These are phyloP conservation scores for Scedosporium apiospermum DNA, from an alignment of 2,329 filamentous ascomycete genomes.

Conservation along the genomic window DNA sequence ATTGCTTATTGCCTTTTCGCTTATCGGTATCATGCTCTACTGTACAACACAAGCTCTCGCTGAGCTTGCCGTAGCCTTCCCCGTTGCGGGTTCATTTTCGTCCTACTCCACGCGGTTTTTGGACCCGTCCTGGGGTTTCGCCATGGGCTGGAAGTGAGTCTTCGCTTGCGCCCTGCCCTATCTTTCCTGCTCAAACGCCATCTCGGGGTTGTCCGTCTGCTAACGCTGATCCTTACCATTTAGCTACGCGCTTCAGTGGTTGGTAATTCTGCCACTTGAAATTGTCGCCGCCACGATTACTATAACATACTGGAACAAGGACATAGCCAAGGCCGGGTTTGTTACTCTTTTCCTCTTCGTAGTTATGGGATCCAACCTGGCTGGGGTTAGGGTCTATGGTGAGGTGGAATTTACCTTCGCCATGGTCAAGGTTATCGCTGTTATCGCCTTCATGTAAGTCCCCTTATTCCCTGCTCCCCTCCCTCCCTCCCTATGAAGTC, in stretches of 20 bases:
- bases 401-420: conserved; percentile 86
- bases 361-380: conserved; percentile 76
- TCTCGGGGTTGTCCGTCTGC: background rate
- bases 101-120: conserved; percentile 87
- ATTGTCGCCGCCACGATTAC: conserved; percentile 82
- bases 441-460: conserved; percentile 77
- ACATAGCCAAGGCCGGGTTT: conserved; percentile 61
- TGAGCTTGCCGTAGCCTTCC: conserved; percentile 83
- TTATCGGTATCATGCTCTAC: conserved; percentile 82
- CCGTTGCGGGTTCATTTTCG: conserved; percentile 85
- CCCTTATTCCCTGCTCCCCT: background rate
- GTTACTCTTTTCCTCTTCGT: conserved; percentile 70
- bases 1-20: conserved; percentile 63
- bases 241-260: conserved; percentile 81
- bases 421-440: conserved; percentile 74
- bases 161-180: background rate
- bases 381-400: conserved; percentile 80
- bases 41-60: conserved; percentile 87
- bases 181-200: background rate
- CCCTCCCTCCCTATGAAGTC: background rate
- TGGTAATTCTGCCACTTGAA: conserved; percentile 73
- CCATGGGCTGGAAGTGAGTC: conserved; percentile 85
- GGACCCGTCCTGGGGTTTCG: conserved; percentile 89
- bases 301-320: conserved; percentile 66
- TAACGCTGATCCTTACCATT: background rate